Percentiles rank a stretch among this genome's conserved stretches.
phyloP scores from a whole-genome alignment of 2,329 filamentous ascomycete genomes.

The Alternaria triticina region DNA sequence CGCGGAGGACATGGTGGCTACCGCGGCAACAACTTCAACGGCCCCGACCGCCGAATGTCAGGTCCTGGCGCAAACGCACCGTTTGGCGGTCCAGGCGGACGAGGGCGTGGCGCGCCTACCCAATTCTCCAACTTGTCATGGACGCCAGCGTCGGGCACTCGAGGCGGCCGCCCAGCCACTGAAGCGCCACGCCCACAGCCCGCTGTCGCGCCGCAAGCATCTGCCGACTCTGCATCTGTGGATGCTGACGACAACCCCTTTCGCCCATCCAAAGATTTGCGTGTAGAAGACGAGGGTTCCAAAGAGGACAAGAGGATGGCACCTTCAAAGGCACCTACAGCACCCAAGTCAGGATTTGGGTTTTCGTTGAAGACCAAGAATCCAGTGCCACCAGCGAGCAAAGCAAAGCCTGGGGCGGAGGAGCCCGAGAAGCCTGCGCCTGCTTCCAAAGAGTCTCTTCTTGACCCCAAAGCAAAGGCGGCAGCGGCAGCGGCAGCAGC shows the following conservation, averaged over 20 bases:
- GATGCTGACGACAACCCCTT: constrained; percentile 67
- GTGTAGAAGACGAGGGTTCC: constrained; percentile 66
- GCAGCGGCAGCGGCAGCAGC: constrained; percentile 45
- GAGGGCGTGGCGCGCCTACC: constrained; percentile 59
- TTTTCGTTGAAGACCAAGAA: constrained; percentile 86
- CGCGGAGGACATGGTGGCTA: constrained; percentile 62
- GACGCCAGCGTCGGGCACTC: constrained; percentile 64
- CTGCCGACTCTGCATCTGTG: constrained; percentile 41
- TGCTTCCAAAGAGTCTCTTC: constrained; percentile 48
- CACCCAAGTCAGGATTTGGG: constrained; percentile 68
- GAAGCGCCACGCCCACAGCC: constrained; percentile 43
- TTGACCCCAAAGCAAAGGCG: constrained; percentile 47
- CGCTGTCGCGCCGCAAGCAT: constrained; percentile 14
- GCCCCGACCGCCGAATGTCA: constrained; percentile 53
- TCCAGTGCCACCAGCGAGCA: constrained; percentile 60
- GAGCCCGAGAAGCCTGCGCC: constrained; percentile 43
- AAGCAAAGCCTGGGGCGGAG: constrained; percentile 58
- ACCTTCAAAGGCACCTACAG: constrained; percentile 62
- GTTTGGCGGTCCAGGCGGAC: constrained; percentile 52
- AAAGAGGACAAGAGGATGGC: constrained; percentile 61
- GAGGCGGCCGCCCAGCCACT: constrained; percentile 57
- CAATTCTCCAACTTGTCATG: constrained; percentile 75
- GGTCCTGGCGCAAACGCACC: constrained; percentile 51
- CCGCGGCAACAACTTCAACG: constrained; percentile 60
- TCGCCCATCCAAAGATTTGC: constrained; percentile 68